These are phyloP conservation scores for Gnomoniopsis sp. DNA, from an alignment of 2,329 filamentous ascomycete genomes.

Conservation along the genomic window DNA sequence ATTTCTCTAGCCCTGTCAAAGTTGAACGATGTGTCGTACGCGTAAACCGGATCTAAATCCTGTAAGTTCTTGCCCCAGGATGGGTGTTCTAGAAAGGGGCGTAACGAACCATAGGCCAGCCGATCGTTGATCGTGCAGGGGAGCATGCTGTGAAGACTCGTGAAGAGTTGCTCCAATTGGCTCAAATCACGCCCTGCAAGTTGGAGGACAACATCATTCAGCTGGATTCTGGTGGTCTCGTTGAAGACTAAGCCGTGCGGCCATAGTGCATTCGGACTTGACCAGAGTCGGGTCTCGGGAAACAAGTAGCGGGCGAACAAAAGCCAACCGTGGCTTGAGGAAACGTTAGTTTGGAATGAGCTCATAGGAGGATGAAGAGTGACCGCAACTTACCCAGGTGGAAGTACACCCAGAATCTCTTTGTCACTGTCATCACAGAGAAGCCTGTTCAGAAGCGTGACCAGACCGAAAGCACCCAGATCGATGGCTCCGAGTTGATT, in stretches of 20 bases:
- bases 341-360: constrained; percentile 8
- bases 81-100: not conserved
- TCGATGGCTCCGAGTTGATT: constrained; percentile 35
- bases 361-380: not conserved
- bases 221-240: constrained; percentile 11
- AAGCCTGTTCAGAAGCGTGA: constrained; percentile 31
- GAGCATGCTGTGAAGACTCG: constrained; percentile 46
- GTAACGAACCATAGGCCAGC: constrained; percentile 36
- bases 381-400: constrained; percentile 14
- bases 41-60: constrained; percentile 43
- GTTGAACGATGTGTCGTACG: constrained; percentile 56
- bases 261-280: constrained; percentile 10
- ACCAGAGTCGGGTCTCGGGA: constrained; percentile 39
- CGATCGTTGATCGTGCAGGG: constrained; percentile 36
- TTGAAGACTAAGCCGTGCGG: constrained; percentile 11
- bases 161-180: constrained; percentile 51
- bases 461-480: constrained; percentile 33
- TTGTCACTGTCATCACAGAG: constrained; percentile 22
- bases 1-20: constrained; percentile 67
- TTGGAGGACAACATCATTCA: constrained; percentile 51
- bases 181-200: constrained; percentile 49
- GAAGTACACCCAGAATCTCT: constrained; percentile 14
- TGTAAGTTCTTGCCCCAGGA: not conserved
- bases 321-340: constrained; percentile 34
- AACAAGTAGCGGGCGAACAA: constrained; percentile 67